Conservation (phyloP, 2,329 filamentous ascomycete genomes). For the Aspergillus brasiliensis region DNA sequence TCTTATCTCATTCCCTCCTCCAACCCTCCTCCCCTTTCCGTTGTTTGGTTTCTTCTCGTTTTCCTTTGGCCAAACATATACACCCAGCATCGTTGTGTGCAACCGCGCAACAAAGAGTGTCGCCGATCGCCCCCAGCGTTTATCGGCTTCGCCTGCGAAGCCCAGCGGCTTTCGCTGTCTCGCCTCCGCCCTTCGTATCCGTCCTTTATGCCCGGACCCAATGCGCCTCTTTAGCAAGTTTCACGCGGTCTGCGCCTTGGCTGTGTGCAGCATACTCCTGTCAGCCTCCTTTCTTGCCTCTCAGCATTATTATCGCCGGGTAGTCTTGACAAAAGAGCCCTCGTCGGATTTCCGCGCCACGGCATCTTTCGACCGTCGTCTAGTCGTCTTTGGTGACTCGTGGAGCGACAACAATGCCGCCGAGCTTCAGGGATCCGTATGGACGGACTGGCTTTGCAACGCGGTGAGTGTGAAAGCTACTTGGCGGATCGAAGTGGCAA, state of each 20-base stretch:
- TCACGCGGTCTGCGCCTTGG: constrained; percentile 33
- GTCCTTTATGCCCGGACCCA: constrained; percentile 13
- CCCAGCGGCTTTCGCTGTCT: neutral
- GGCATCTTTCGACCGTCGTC: constrained; percentile 28
- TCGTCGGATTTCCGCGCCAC: constrained; percentile 23
- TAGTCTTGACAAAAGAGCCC: constrained; percentile 19
- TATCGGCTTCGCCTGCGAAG: constrained; percentile 5
- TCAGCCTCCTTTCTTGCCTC: constrained; percentile 33
- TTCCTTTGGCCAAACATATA: neutral
- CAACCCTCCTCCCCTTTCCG: neutral
- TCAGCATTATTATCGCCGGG: constrained; percentile 24
- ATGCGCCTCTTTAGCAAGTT: constrained; percentile 35
- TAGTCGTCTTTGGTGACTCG: constrained; percentile 45
- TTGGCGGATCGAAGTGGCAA: neutral
- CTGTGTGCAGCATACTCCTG: constrained; percentile 32
- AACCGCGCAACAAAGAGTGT: constrained; percentile 9
- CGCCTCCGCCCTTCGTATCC: constrained; percentile 16
- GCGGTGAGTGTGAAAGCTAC: constrained; percentile 27
- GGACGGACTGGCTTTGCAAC: constrained; percentile 41
- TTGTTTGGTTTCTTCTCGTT: neutral
- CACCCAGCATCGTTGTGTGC: constrained; percentile 1
- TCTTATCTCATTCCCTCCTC: neutral
- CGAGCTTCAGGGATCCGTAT: constrained; percentile 31
- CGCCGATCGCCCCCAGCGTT: constrained; percentile 8
- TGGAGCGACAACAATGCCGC: constrained; percentile 40